Evolutionary conservation across 257 asterid genomes (phyloP), one percentile per base, ranked within the genome.

Genomic region (Asclepias syriaca): DNA sequence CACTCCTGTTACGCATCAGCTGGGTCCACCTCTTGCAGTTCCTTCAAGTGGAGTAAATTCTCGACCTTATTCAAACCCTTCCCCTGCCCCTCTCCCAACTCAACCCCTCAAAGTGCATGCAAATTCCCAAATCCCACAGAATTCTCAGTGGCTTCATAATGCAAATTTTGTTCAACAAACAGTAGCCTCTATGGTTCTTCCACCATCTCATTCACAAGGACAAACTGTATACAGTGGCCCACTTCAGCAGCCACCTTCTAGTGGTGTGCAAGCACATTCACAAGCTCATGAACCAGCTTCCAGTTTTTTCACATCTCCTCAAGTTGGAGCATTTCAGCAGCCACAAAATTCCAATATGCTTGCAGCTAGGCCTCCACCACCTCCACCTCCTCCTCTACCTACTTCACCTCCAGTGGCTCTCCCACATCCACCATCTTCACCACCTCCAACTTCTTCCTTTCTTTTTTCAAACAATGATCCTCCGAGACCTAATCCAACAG

Each of bases 321-420:
- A 80, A 27, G 74, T 29, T 81, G 86, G 76, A 34, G 64, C 84
- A 51, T 79, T 78, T 69, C 66, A n/a, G 50, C 69, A n/a, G 46
- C 75, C 78, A 51, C 83, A 74, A 72, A 80, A 64, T 71, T 65
- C 88, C 60, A 66, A 78, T 46, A 71, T 50, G 67, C 83, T 72
- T 70, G 19, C 79, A 3, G 46, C 56, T 54, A 79, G 75, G 12
- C 83, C 70, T 43, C 59, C 61, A 40, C 74, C 64, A 49, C 78
- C 39, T 22, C 86, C 85, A 15, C 87, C 75, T 19, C 90, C 91
- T 16, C 87, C 87, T 59, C 84, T 74, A 11, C 86, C 85, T 29
- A 70, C 88, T 65, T 82, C 87, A 29, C 85, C 86, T 68, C 88
- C 90, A 55, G 81, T 77, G 70, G 81, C 75, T 81, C 90, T 88